Evolutionary conservation across 78 protist species (phyloP), one percentile per base, ranked within the genome.

Genomic region (Tieghemostelium lacteum): DNA sequence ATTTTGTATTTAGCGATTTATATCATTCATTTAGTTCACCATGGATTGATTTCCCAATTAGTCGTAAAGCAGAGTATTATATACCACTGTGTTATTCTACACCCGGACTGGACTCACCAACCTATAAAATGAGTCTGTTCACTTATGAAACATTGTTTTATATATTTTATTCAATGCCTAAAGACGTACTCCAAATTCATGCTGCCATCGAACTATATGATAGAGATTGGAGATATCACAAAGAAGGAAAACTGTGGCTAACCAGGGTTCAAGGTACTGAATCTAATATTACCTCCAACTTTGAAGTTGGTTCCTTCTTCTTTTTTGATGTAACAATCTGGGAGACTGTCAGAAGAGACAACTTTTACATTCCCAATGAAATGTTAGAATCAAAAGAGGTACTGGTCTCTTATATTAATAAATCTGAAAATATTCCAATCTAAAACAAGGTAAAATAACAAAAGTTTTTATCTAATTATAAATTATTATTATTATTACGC

Each of bases 101-200:
- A 28, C 83, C 87, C 54, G 75, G 70, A 45, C 93, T 95, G 3
- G 93, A 93, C 10, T 69, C 94, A 33, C 95, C 97, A 67, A 45
- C 92, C 37, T 39, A 16, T 54, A 93, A 95, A 58, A 78, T 97
- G 67, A 52, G 62, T 33, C 71, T 94, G 76, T 97, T 95, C 93
- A 54, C 95, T 3, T 92, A 91, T 37, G 97, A 95, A 73, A 96
- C 98, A 24, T 92, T 98, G 40, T 97, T 98, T 58, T 98, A 97
- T 77, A 97, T 97, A 65, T 98, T 97, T 75, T 98, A 98, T 73
- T 55, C 94, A 89, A 97, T 98, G 99, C 98, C 98, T 39, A 42
- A 95, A 16, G 99, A 98, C 70, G 63, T 85, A 36, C 91, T 96
- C n/a, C 98, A 97, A 67, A 37, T 88, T 1, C 92, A 78, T 19